Percentiles rank a stretch among this genome's conserved stretches.
phyloP scores from a whole-genome alignment of 768 basidiomycete genomes.

The Russula brevipes region DNA sequence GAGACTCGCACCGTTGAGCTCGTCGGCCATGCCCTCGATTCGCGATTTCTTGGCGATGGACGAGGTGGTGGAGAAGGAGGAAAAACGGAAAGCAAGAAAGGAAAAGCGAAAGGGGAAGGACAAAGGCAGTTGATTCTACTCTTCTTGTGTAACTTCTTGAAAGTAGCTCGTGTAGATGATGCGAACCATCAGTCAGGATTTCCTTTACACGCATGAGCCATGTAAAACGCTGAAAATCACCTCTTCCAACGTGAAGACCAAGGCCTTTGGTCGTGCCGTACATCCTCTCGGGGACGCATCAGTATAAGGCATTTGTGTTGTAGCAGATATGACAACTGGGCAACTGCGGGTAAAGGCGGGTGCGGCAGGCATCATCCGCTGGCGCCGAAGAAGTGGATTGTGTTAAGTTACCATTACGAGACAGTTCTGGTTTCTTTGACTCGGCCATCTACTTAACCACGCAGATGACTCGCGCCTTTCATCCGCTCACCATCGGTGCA shows the following conservation, averaged over 20 bases:
- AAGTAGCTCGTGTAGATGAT: neutral
- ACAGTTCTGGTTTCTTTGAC: too few relatives aligned
- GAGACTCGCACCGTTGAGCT: constrained; percentile 67
- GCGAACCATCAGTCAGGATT: neutral
- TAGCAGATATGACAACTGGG: too few relatives aligned
- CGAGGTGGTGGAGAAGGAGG: constrained; percentile 53
- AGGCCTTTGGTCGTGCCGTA: neutral
- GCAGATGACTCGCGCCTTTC: too few relatives aligned
- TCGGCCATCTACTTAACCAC: too few relatives aligned
- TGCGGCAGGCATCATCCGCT: too few relatives aligned
- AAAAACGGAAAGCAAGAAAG: constrained; percentile 69
- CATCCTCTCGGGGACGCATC: neutral
- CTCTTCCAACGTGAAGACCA: neutral
- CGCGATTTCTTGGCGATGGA: constrained; percentile 78
- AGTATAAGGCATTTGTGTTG: neutral
- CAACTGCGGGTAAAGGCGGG: too few relatives aligned
- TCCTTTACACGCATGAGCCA: too few relatives aligned
- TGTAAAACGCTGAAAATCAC: neutral
- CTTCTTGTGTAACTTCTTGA: neutral
- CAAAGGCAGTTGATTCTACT: constrained; percentile 30
- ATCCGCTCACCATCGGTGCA: too few relatives aligned
- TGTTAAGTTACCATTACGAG: too few relatives aligned
- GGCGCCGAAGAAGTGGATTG: too few relatives aligned
- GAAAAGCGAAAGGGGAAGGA: constrained; percentile 59
- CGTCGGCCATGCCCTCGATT: constrained; percentile 81